Conservation (phyloP, 2,329 filamentous ascomycete genomes). For the Microcyclosporella mali region DNA sequence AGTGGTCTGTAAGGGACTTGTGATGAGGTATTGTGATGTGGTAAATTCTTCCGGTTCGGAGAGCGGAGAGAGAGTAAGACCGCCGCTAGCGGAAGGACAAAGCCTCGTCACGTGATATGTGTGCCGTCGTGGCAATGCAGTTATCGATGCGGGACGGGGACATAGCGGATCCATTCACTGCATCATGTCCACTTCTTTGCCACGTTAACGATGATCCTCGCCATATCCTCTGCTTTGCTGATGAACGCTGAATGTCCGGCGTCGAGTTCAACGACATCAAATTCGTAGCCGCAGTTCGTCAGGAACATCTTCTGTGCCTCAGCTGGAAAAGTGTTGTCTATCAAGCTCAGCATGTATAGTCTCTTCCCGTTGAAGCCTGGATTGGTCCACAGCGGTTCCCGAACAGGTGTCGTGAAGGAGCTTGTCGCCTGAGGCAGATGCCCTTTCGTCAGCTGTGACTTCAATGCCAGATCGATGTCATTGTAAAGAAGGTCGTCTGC, state of each 20-base stretch:
- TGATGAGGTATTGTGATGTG: no score
- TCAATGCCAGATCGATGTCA: conserved; percentile 7
- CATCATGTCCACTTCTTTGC: conserved; percentile 5
- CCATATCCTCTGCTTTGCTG: conserved; percentile 7
- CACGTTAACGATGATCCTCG: conserved; percentile 5
- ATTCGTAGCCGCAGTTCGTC: conserved; percentile 8
- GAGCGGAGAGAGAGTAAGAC: no score
- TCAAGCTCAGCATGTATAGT: conserved; percentile 9
- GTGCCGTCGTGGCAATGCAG: no score
- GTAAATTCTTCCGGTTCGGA: no score
- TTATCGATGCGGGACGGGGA: no score
- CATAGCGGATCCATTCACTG: neutral
- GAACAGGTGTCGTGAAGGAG: conserved; percentile 10
- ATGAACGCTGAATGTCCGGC: conserved; percentile 13
- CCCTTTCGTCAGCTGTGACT: conserved; percentile 6
- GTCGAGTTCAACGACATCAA: conserved; percentile 11
- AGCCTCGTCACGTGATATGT: neutral
- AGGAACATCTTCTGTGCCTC: conserved; percentile 9
- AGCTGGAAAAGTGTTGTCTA: conserved; percentile 8
- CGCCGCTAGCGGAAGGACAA: no score
- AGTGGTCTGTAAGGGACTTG: neutral
- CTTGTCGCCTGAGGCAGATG: conserved; percentile 7
- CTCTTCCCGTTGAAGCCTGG: conserved; percentile 9
- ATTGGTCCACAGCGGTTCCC: conserved; percentile 13
- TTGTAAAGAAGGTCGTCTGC: conserved; percentile 10